Evolutionary conservation across 108 stramenopile species (phyloP).

Genomic region (Ochromonas danica): DNA sequence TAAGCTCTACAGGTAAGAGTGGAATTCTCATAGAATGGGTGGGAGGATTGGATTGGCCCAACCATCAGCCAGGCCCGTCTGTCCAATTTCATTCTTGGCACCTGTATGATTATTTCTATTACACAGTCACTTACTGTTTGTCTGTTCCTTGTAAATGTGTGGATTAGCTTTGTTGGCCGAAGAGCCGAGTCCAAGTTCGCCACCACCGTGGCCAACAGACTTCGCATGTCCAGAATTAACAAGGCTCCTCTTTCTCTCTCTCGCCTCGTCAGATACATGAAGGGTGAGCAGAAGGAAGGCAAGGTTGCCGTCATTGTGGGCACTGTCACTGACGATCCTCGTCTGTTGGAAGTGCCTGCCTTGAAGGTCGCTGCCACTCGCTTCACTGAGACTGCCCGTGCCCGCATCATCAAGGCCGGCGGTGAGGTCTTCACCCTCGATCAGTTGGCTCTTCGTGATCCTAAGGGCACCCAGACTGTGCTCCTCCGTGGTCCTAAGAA

Average conservation of each 20-base stretch:
- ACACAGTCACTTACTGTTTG: too few species aligned
- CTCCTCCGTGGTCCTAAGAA: conserved; percentile 96
- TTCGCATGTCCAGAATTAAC: conserved; percentile 98
- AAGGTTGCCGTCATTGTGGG: conserved; percentile 95
- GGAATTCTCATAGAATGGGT: background rate
- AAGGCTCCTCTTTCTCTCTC: conserved; percentile 88
- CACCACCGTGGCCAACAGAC: conserved; percentile 88
- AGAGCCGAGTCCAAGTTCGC: conserved; percentile 96
- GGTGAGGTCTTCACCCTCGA: conserved; percentile 99
- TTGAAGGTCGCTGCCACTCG: conserved; percentile 90
- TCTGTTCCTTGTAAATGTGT: too few species aligned
- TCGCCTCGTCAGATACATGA: conserved; percentile 91
- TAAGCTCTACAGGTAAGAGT: conserved; percentile 75
- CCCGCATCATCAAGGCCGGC: conserved; percentile 93
- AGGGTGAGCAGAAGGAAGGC: conserved; percentile 87
- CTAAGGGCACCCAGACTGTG: conserved; percentile 92
- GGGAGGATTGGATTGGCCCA: too few species aligned
- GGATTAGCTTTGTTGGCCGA: conserved; percentile 81
- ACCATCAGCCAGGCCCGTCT: too few species aligned
- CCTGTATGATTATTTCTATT: too few species aligned
- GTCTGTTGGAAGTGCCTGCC: conserved; percentile 90
- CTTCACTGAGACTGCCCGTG: conserved; percentile 95
- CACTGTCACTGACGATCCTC: conserved; percentile 97
- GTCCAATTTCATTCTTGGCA: too few species aligned
- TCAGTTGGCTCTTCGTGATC: conserved; percentile 92